Percentiles rank a stretch among this genome's conserved stretches.
phyloP scores from a whole-genome alignment of 2,329 filamentous ascomycete species.

The Fusarium fracticaudum region DNA sequence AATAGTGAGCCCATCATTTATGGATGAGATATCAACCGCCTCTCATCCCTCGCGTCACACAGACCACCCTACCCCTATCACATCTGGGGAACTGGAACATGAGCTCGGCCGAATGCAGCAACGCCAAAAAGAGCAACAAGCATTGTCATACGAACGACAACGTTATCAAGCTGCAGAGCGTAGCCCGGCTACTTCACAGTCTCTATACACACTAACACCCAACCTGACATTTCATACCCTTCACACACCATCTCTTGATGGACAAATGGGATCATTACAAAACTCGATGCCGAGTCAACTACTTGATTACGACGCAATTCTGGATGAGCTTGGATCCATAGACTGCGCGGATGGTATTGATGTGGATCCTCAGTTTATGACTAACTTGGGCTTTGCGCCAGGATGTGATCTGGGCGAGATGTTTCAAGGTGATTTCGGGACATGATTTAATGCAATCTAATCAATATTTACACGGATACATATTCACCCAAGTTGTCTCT shows the following conservation, averaged over 20 bases:
- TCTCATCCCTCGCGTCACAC: slow-evolving; percentile 40
- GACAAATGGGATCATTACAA: slow-evolving; percentile 34
- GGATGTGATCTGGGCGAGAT: slow-evolving; percentile 68
- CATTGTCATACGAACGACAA: slow-evolving; percentile 36
- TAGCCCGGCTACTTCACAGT: slow-evolving; percentile 35
- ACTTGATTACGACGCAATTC: slow-evolving; percentile 61
- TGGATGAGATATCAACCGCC: slow-evolving; percentile 45
- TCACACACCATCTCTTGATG: slow-evolving; percentile 34
- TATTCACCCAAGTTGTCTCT: background rate
- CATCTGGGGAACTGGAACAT: slow-evolving; percentile 34
- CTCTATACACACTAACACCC: slow-evolving; percentile 38
- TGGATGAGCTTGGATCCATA: slow-evolving; percentile 62
- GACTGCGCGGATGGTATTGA: slow-evolving; percentile 61
- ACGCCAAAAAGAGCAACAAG: slow-evolving; percentile 32
- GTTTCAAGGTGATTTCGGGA: slow-evolving; percentile 53
- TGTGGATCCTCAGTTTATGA: slow-evolving; percentile 71
- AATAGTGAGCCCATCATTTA: slow-evolving; percentile 30
- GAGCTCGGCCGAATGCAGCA: slow-evolving; percentile 39
- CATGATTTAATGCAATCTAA: slow-evolving; percentile 37
- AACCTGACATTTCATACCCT: slow-evolving; percentile 40
- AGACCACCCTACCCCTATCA: slow-evolving; percentile 33
- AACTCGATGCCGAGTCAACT: slow-evolving; percentile 35
- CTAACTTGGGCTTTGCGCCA: slow-evolving; percentile 72
- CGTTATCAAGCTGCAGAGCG: slow-evolving; percentile 27
- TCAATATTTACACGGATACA: slow-evolving; percentile 7